These are phyloP conservation scores for Pyricularia sp. DNA, from an alignment of 2,329 filamentous ascomycete genomes.

Conservation along the genomic window DNA sequence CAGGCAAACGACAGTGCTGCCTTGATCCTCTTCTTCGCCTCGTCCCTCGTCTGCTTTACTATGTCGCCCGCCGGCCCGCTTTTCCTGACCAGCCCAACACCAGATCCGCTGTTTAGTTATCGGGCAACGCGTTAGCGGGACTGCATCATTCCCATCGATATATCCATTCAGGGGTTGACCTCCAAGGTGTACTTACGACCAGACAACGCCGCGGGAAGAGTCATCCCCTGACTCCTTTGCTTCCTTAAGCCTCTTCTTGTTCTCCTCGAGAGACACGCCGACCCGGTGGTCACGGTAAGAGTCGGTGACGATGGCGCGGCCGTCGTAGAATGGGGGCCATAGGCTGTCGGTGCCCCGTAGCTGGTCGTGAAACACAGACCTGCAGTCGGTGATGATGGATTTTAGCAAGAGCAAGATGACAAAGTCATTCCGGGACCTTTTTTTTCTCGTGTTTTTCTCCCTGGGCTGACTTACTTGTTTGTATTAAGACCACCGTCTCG, in stretches of 20 bases:
- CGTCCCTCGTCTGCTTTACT: slow-evolving; percentile 29
- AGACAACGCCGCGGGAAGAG: slow-evolving; percentile 26
- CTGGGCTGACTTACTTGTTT: slow-evolving; percentile 26
- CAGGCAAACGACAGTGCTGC: slow-evolving; percentile 13
- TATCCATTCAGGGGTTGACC: neutral
- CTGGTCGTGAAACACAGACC: slow-evolving; percentile 32
- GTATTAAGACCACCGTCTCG: slow-evolving; percentile 34
- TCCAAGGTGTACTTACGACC: slow-evolving; percentile 15
- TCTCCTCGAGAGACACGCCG: slow-evolving; percentile 32
- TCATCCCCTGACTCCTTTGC: slow-evolving; percentile 22
- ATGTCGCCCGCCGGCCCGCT: slow-evolving; percentile 30
- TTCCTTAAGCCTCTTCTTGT: slow-evolving; percentile 25
- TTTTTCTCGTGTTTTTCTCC: neutral
- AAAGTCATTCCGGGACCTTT: slow-evolving; percentile 3
- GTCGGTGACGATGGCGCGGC: slow-evolving; percentile 27
- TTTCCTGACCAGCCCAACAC: slow-evolving; percentile 33
- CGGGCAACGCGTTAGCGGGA: neutral
- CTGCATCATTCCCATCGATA: neutral
- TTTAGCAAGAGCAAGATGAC: neutral
- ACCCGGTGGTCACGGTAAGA: slow-evolving; percentile 29
- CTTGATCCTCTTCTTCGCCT: slow-evolving; percentile 23
- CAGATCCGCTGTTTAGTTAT: slow-evolving; percentile 24
- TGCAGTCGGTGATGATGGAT: slow-evolving; percentile 17
- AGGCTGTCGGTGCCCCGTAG: slow-evolving; percentile 28
- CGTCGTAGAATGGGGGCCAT: slow-evolving; percentile 31